phyloP scores from a whole-genome alignment of 1,284 basidiomycete species.

The Cystobasidium slooffiae region DNA sequence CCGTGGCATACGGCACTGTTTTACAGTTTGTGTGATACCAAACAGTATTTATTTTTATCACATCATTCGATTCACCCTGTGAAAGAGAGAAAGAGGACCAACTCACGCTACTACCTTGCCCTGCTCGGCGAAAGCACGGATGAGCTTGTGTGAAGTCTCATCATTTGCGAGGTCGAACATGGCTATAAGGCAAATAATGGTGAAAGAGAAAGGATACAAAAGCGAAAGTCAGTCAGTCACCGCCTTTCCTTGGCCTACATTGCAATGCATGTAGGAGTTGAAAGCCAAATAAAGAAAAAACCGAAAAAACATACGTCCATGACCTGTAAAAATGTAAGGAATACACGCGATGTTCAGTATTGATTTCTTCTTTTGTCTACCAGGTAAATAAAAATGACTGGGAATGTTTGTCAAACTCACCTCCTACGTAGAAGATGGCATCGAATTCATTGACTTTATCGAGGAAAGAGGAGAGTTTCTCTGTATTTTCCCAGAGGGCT shows the following conservation, averaged over 20 bases:
- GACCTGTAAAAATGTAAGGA: not conserved
- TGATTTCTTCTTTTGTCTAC: too few species aligned
- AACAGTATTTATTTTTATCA: not conserved
- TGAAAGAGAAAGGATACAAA: not conserved
- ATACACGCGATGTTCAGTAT: too few species aligned
- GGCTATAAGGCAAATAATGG: not conserved
- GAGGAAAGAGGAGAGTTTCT: conserved; percentile 66
- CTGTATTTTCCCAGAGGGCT: conserved; percentile 65
- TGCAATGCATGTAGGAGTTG: not conserved
- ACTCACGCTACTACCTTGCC: conserved; percentile 40
- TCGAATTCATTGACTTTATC: conserved; percentile 65
- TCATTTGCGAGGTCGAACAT: conserved; percentile 39
- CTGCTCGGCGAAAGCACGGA: conserved; percentile 25
- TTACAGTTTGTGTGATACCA: not conserved
- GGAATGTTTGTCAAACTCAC: conserved; percentile 43
- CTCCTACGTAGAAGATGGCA: conserved; percentile 79
- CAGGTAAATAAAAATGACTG: too few species aligned
- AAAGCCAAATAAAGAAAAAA: not conserved
- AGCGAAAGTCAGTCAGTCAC: not conserved
- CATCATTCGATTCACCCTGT: not conserved
- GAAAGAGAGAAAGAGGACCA: not conserved
- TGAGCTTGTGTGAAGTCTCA: conserved; percentile 27
- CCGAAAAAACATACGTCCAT: conserved; percentile 9
- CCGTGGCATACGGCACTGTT: conserved; percentile 40
- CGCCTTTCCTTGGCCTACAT: not conserved